phyloP scores from a whole-genome alignment of 2,329 filamentous ascomycete genomes.

The Drechslerella coelobrocha region DNA sequence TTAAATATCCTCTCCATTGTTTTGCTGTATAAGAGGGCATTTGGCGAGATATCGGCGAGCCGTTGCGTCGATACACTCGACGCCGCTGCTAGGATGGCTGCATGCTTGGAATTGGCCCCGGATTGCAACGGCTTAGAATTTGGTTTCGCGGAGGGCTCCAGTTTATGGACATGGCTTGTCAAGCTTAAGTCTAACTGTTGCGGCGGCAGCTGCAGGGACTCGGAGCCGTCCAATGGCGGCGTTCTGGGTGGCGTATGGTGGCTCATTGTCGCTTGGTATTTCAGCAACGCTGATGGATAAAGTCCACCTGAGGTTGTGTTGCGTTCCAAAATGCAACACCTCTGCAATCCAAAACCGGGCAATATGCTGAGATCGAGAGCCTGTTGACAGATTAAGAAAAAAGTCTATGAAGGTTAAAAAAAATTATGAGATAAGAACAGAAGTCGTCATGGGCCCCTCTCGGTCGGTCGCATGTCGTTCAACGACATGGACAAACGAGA shows the following conservation, averaged over 20 bases:
- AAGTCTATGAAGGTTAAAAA: slow-evolving; percentile 6
- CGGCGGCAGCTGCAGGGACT: background rate
- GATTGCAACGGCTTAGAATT: background rate
- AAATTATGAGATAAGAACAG: slow-evolving; percentile 2
- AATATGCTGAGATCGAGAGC: slow-evolving; percentile 8
- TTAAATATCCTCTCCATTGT: slow-evolving; percentile 22
- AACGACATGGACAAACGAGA: slow-evolving; percentile 48
- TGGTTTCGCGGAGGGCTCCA: background rate
- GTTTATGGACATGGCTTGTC: background rate
- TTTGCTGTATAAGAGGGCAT: slow-evolving; percentile 12
- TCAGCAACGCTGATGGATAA: background rate
- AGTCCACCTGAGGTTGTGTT: slow-evolving; percentile 18
- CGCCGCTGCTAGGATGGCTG: background rate
- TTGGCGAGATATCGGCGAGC: slow-evolving; percentile 14
- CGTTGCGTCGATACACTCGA: background rate
- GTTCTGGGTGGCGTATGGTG: slow-evolving; percentile 37
- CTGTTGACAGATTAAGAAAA: slow-evolving; percentile 7
- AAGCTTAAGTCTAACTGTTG: background rate
- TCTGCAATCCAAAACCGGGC: background rate
- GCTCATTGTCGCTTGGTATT: slow-evolving; percentile 22
- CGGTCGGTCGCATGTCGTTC: slow-evolving; percentile 45
- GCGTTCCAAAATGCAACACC: slow-evolving; percentile 35
- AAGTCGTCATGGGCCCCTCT: slow-evolving; percentile 16
- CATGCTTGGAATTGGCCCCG: background rate
- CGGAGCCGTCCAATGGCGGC: slow-evolving; percentile 24